A percentile compares a stretch with the other conserved stretches of the same genome.
phyloP scores from a whole-genome alignment of 164 flowering plant genomes.

The Aristolochia fimbriata region DNA sequence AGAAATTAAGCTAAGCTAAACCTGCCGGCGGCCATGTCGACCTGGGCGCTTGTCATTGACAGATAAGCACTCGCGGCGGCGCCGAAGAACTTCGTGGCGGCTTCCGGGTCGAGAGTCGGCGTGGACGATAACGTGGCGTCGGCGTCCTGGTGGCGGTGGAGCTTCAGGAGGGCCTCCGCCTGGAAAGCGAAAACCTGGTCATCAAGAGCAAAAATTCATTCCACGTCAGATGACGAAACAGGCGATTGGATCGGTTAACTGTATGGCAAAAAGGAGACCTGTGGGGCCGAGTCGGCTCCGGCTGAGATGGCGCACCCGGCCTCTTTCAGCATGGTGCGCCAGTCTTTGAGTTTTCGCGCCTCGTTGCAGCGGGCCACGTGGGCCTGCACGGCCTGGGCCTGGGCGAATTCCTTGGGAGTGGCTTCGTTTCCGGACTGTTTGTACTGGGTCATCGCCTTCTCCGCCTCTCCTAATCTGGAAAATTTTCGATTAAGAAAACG shows the following conservation, averaged over 20 bases:
- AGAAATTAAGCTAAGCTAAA: constrained; percentile 11
- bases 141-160: constrained; percentile 65
- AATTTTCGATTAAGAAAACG: too few relatives aligned
- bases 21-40: constrained; percentile 75
- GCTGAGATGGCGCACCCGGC: constrained; percentile 34
- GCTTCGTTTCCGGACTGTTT: constrained; percentile 33
- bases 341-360: constrained; percentile 41
- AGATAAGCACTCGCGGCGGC: constrained; percentile 19
- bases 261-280: too few relatives aligned
- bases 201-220: not conserved
- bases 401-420: constrained; percentile 19
- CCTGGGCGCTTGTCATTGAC: constrained; percentile 38
- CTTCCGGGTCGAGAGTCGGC: constrained; percentile 30
- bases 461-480: constrained; percentile 67
- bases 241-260: too few relatives aligned
- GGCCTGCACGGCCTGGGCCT: constrained; percentile 36
- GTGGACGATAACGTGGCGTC: constrained; percentile 21
- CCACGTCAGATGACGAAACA: too few relatives aligned
- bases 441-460: constrained; percentile 55
- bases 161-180: constrained; percentile 71
- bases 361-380: constrained; percentile 35
- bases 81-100: constrained; percentile 42
- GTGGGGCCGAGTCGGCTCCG: constrained; percentile 76
- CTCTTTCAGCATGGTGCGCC: constrained; percentile 46
- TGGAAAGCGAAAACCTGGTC: constrained; percentile 46